Percentiles rank a stretch among this genome's conserved stretches.
Evolutionary conservation across 768 basidiomycete genomes (phyloP).

Genomic region (Calocybe cyanea): DNA sequence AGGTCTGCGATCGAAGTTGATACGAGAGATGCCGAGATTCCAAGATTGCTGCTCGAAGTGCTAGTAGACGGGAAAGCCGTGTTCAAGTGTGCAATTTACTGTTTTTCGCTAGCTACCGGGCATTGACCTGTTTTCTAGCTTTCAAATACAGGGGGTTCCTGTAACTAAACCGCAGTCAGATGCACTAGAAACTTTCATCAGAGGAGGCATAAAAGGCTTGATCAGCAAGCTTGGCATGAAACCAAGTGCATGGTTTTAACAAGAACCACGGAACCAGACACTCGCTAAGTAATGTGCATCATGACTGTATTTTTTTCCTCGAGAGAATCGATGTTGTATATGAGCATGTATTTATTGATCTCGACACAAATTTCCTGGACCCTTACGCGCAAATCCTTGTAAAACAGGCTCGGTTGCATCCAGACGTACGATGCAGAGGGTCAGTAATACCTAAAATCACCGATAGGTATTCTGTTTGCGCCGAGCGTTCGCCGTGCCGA

Average conservation of each 20-base stretch:
- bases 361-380: no score
- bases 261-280: no score
- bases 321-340: constrained; percentile 69
- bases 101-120: background rate
- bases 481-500: no score
- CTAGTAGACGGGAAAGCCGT: constrained; percentile 54
- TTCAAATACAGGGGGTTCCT: constrained; percentile 46
- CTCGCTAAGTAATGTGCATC: background rate
- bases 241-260: constrained; percentile 55
- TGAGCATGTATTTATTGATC: no score
- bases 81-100: constrained; percentile 44
- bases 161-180: constrained; percentile 37
- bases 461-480: no score
- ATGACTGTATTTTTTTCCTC: constrained; percentile 7
- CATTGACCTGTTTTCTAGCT: constrained; percentile 25
- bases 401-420: no score
- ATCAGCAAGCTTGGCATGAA: constrained; percentile 52
- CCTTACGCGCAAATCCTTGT: no score
- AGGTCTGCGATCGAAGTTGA: constrained; percentile 73
- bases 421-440: no score
- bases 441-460: no score
- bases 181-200: constrained; percentile 43
- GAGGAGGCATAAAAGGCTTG: constrained; percentile 48
- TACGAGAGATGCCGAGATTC: constrained; percentile 47
- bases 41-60: constrained; percentile 54